phyloP scores from a whole-genome alignment of 148 eudicot species.

The Rhododendron molle region DNA sequence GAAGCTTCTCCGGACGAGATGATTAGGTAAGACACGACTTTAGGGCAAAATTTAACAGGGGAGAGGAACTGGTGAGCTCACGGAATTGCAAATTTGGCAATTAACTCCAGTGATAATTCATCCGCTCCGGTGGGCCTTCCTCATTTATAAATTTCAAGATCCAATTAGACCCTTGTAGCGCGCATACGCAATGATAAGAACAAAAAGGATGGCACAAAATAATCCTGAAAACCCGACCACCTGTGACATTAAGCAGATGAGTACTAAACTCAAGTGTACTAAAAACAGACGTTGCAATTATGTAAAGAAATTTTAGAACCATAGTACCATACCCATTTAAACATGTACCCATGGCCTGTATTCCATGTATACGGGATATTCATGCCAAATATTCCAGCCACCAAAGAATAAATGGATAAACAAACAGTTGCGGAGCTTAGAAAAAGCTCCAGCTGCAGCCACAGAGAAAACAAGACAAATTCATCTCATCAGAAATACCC shows the following conservation, averaged over 20 bases:
- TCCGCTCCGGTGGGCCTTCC: not conserved
- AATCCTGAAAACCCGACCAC: slow-evolving; percentile 38
- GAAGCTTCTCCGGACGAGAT: not conserved
- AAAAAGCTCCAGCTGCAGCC: slow-evolving; percentile 64
- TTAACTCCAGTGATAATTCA: not conserved
- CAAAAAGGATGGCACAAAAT: slow-evolving; percentile 29
- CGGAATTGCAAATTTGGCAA: not conserved
- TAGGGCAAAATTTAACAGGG: not conserved
- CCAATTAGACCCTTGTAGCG: slow-evolving; percentile 73
- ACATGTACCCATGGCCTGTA: slow-evolving; percentile 34
- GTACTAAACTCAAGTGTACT: not conserved
- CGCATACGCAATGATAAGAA: slow-evolving; percentile 44
- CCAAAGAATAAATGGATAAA: slow-evolving; percentile 51
- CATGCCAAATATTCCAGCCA: slow-evolving; percentile 70
- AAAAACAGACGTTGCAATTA: not conserved
- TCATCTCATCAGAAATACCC: not conserved
- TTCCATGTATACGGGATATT: slow-evolving; percentile 68
- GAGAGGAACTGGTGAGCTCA: not conserved
- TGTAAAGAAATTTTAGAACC: not conserved
- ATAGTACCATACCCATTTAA: slow-evolving; percentile 52
- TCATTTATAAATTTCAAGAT: slow-evolving; percentile 33
- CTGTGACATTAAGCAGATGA: slow-evolving; percentile 21
- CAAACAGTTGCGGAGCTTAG: slow-evolving; percentile 61
- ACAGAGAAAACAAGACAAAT: not conserved
- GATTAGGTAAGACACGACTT: not conserved